Conservation (phyloP, 169 alveolate genomes). For the Eimeria acervulina region DNA sequence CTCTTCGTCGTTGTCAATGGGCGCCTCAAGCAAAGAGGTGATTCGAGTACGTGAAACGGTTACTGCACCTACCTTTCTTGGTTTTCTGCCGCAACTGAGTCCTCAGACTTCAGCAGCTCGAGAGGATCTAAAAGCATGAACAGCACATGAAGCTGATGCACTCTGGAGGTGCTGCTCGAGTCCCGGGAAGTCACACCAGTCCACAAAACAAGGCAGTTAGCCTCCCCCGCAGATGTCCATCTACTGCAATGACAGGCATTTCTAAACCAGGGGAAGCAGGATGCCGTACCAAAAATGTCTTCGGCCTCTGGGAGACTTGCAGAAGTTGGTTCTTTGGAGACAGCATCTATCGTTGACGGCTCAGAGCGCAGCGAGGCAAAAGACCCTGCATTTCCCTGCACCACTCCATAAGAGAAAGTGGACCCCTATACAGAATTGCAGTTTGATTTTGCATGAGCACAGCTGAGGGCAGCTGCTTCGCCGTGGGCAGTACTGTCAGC, state of each 20-base stretch:
- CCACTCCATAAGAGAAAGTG: background rate
- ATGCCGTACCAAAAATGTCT: conserved; percentile 50
- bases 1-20: background rate
- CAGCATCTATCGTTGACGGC: conserved; percentile 54
- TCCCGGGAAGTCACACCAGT: background rate
- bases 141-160: background rate
- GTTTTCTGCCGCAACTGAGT: background rate
- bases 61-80: background rate
- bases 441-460: background rate
- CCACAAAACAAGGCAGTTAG: background rate
- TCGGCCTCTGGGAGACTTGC: conserved; percentile 70
- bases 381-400: conserved; percentile 18
- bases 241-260: background rate
- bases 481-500: background rate
- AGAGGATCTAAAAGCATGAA: conserved; percentile 65
- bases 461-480: background rate
- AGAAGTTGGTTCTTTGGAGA: conserved; percentile 69
- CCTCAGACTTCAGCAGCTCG: conserved; percentile 45
- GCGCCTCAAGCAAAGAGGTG: background rate
- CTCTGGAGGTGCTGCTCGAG: background rate
- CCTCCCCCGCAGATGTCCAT: background rate
- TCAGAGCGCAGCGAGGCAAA: conserved; percentile 58
- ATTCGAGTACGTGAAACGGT: background rate
- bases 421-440: background rate
- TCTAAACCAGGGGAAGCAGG: background rate